phyloP scores from a whole-genome alignment of 1,284 basidiomycete genomes.

The Microbotryomycetes sp. region DNA sequence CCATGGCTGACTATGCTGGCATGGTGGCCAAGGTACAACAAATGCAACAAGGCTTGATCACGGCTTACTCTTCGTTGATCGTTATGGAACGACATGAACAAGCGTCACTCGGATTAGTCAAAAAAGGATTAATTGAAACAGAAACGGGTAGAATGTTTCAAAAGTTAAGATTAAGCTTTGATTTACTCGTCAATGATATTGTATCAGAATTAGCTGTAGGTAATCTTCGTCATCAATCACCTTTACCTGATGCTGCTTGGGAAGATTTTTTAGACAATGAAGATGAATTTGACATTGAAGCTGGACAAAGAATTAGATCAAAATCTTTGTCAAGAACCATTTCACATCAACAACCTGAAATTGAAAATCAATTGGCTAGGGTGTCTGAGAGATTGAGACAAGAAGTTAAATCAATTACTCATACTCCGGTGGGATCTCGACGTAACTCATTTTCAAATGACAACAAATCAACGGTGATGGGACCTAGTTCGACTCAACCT shows the following conservation, averaged over 20 bases:
- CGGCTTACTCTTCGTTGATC: slow-evolving; percentile 38
- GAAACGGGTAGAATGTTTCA: slow-evolving; percentile 1
- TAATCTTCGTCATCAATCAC: background rate
- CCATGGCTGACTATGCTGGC: slow-evolving; percentile 38
- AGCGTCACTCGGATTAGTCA: slow-evolving; percentile 9
- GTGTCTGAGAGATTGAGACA: background rate
- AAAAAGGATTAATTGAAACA: slow-evolving; percentile 1
- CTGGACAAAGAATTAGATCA: background rate
- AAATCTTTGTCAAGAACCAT: background rate
- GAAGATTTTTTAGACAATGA: slow-evolving; percentile 7
- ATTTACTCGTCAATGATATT: slow-evolving; percentile 21
- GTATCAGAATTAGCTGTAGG: slow-evolving; percentile 11
- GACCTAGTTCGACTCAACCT: background rate
- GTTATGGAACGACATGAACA: slow-evolving; percentile 18
- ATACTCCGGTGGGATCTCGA: background rate
- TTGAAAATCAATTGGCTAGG: background rate
- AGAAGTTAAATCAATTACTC: background rate
- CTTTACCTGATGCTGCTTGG: slow-evolving; percentile 8
- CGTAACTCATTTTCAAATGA: background rate
- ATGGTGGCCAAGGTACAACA: slow-evolving; percentile 37
- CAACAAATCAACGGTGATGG: background rate
- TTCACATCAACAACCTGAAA: background rate
- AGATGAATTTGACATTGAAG: background rate
- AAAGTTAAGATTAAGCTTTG: slow-evolving; percentile 12
- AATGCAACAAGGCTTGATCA: slow-evolving; percentile 42